phyloP scores from a whole-genome alignment of 306 rosid species.

The Arachis stenosperma region DNA sequence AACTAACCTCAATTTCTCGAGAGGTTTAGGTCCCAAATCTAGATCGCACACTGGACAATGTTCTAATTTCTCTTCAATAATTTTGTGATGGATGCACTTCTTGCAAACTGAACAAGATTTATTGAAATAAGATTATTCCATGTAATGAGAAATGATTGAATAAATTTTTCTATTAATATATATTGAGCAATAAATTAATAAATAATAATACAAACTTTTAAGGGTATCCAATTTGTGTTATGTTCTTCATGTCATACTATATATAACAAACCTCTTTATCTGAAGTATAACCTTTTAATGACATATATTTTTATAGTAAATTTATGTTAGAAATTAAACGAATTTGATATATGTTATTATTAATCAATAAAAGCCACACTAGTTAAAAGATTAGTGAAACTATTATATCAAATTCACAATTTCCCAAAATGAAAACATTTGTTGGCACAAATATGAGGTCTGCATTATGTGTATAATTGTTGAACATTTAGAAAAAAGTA shows the following conservation, averaged over 20 bases:
- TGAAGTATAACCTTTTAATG: not conserved
- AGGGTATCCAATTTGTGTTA: not conserved
- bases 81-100: slow-evolving; percentile 72
- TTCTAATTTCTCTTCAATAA: slow-evolving; percentile 63
- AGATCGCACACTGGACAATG: slow-evolving; percentile 72
- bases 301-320: not conserved
- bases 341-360: too few relatives aligned
- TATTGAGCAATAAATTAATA: not conserved
- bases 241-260: too few relatives aligned
- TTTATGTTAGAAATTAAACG: not conserved
- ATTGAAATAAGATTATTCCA: slow-evolving; percentile 6
- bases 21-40: slow-evolving; percentile 66
- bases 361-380: not conserved
- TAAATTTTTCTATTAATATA: slow-evolving; percentile 6
- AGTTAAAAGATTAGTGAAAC: not conserved
- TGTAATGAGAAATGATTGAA: slow-evolving; percentile 10
- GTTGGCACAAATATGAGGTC: too few relatives aligned
- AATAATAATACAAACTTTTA: not conserved
- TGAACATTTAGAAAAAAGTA: too few relatives aligned
- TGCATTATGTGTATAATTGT: too few relatives aligned
- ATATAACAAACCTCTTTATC: not conserved
- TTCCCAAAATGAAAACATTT: too few relatives aligned
- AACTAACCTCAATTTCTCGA: slow-evolving; percentile 71
- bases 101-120: slow-evolving; percentile 75
- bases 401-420: too few relatives aligned